Evolutionary conservation across 2,329 filamentous ascomycete species (phyloP), one percentile per base, ranked within the genome.

Genomic region (Penicillium decumbens): DNA sequence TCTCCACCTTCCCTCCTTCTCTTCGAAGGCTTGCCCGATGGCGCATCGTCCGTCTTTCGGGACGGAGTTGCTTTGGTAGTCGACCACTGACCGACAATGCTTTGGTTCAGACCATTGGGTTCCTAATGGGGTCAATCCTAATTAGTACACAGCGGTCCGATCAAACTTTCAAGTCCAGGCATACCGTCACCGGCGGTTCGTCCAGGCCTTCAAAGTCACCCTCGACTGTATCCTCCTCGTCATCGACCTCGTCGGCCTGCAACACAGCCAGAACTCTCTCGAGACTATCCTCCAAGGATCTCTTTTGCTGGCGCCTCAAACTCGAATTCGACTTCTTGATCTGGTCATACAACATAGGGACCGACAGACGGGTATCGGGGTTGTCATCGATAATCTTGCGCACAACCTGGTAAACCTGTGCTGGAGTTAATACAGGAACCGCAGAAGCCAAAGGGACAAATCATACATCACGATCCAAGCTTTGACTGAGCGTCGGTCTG

Each of bases 311-410:
- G 20, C 93, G 79, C 55, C 88, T 89, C 20, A 97, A 72, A 45
- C 87, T 90, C 0, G 90, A 95, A 67, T 96, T 96, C 12, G 90
- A 95, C 43, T 77, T 75, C 60, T 90, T 88, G 54, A 97, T 89
- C 50, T 81, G 82, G 33, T 90, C 85, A 66, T 93, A 95, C 1
- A 95, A 80, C 2, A 75, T 71, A 2, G 78, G 70, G 3, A 85
- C 75, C 1, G 81, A 83, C 6, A 87, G 72, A 45, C 74, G 77
- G 47, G 75, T 75, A 41, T 77, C 77, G n/a, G 72, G 69, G 56
- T 78, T 80, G 44, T 85, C 81, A 51, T 89, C 85, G 47, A 88
- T 79, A 45, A 92, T 77, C 68, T 89, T 93, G 56, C 82, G 81
- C 32, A 95, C 80, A 32, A 93, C 80, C 64, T 88, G 85, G 65